phyloP scores from a whole-genome alignment of 768 basidiomycete genomes.

The Rhodotorula taiwanensis region DNA sequence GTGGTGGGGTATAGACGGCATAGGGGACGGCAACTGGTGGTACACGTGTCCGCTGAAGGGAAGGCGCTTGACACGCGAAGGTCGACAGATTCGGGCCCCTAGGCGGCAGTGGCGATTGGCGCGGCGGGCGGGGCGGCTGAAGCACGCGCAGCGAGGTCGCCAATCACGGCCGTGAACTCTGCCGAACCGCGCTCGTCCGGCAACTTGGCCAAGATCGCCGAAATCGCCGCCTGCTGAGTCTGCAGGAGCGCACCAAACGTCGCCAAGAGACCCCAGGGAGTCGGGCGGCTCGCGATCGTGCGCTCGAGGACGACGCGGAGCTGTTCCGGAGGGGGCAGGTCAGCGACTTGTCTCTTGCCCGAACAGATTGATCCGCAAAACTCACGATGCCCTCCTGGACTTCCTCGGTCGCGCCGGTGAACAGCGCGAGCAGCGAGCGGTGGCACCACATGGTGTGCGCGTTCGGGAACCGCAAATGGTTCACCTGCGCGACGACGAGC shows the following conservation, averaged over 20 bases:
- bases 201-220: slow-evolving; percentile 3
- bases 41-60: too few species aligned
- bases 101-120: neutral
- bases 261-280: slow-evolving; percentile 51
- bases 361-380: neutral
- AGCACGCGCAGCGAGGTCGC: neutral
- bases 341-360: neutral
- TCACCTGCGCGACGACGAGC: neutral
- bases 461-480: neutral
- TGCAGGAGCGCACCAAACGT: slow-evolving; percentile 22
- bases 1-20: too few species aligned
- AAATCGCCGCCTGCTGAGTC: slow-evolving; percentile 8
- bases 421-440: neutral
- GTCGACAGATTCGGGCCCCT: too few species aligned
- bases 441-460: neutral
- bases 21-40: too few species aligned
- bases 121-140: neutral
- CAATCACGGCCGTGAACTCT: slow-evolving; percentile 14
- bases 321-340: neutral
- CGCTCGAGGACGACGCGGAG: slow-evolving; percentile 71
- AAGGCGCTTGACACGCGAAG: too few species aligned
- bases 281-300: slow-evolving; percentile 87
- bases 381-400: slow-evolving; percentile 46
- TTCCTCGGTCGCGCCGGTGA: neutral
- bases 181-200: slow-evolving; percentile 11